These are phyloP conservation scores for Cenchrus fungigraminus DNA, from an alignment of 176 grass and related monocot genomes.

Conservation along the genomic window DNA sequence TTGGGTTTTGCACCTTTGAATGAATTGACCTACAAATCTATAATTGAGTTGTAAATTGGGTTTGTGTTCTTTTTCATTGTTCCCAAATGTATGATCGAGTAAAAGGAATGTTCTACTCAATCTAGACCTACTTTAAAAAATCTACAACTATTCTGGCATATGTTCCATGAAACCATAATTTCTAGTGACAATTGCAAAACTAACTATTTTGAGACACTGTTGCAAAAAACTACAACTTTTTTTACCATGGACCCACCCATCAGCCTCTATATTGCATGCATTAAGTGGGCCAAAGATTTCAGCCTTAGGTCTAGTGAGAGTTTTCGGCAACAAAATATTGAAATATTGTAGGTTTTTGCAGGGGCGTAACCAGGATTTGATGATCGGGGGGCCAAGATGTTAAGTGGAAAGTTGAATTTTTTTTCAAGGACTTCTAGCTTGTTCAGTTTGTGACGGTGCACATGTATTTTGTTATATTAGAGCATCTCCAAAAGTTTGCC, in stretches of 20 bases:
- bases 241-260: neutral
- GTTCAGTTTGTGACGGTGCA: no score
- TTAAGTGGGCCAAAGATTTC: neutral
- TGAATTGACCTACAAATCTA: neutral
- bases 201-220: neutral
- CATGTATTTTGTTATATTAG: no score
- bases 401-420: no score
- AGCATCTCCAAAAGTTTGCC: no score
- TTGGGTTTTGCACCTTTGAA: neutral
- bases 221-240: neutral
- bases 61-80: neutral
- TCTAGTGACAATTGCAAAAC: neutral
- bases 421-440: no score
- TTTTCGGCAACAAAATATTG: neutral
- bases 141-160: neutral
- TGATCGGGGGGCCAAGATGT: no score
- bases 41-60: neutral
- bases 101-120: neutral
- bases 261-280: no score
- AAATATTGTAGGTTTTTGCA: neutral
- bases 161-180: neutral
- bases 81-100: neutral
- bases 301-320: neutral
- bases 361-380: no score
- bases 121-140: neutral